Evolutionary conservation across 257 asterid species (phyloP).

Genomic region (Eustoma russellianum): DNA sequence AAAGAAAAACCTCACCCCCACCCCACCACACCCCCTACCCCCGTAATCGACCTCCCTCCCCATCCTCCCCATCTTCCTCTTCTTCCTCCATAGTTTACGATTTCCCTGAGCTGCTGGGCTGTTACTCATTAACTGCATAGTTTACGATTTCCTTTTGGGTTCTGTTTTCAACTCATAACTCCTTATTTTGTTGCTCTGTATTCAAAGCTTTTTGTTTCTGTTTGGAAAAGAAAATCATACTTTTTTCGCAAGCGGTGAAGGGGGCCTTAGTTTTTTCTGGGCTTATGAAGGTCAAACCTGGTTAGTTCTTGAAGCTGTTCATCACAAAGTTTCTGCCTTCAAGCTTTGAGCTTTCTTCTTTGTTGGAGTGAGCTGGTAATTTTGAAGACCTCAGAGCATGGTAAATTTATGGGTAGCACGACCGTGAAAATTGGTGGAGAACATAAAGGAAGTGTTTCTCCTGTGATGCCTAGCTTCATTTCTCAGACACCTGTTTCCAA

Average conservation of each 20-base stretch:
- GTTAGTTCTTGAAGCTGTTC: background rate
- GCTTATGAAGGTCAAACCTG: background rate
- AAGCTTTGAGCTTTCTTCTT: background rate
- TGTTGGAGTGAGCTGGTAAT: constrained; percentile 18
- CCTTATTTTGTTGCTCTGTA: constrained; percentile 7
- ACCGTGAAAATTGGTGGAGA: too few relatives aligned
- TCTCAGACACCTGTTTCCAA: too few relatives aligned
- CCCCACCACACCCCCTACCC: too few relatives aligned
- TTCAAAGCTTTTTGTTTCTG: constrained; percentile 9
- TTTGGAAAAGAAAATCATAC: background rate
- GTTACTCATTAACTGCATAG: constrained; percentile 5
- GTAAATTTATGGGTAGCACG: too few relatives aligned
- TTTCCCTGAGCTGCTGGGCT: constrained; percentile 19
- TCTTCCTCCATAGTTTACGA: too few relatives aligned
- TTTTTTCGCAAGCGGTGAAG: constrained; percentile 12
- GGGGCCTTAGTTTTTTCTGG: constrained; percentile 9
- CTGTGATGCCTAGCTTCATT: too few relatives aligned
- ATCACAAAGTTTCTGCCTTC: background rate
- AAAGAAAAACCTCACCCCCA: too few relatives aligned
- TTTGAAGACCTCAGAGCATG: constrained; percentile 35
- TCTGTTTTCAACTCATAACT: constrained; percentile 7
- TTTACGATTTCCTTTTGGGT: constrained; percentile 30
- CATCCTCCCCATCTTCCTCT: too few relatives aligned
- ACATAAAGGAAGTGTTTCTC: too few relatives aligned
- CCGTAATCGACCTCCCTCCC: too few relatives aligned